These are phyloP conservation scores for Oxalis stricta DNA, from an alignment of 441 rosid species.

Conservation along the genomic window DNA sequence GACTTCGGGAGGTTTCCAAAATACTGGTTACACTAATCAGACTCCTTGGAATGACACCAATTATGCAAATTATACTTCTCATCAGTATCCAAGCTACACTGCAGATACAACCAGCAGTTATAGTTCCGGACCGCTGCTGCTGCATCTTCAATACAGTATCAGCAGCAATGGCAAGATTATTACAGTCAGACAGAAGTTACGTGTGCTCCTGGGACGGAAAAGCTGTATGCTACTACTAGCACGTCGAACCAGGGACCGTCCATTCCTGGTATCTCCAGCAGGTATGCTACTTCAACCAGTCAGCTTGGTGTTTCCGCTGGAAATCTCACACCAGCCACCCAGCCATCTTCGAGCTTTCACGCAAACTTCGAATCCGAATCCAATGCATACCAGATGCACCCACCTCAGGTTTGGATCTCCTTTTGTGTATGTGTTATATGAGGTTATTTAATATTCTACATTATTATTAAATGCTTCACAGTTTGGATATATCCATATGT, in stretches of 20 bases:
- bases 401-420: slow-evolving; percentile 51
- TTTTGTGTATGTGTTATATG: slow-evolving; percentile 3
- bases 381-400: slow-evolving; percentile 35
- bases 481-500: not conserved
- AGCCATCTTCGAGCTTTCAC: slow-evolving; percentile 34
- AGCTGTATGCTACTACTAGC: slow-evolving; percentile 39
- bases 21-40: slow-evolving; percentile 59
- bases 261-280: slow-evolving; percentile 43
- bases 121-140: slow-evolving; percentile 39
- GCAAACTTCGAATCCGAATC: slow-evolving; percentile 68
- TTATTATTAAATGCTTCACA: not conserved
- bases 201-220: slow-evolving; percentile 98
- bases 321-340: slow-evolving; percentile 43
- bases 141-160: slow-evolving; percentile 46
- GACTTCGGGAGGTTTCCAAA: slow-evolving; percentile 91
- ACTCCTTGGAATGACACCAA: slow-evolving; percentile 52
- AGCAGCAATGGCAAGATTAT: slow-evolving; percentile 85
- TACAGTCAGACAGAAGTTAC: slow-evolving; percentile 86
- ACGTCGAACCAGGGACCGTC: slow-evolving; percentile 40
- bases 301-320: no score
- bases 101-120: slow-evolving; percentile 41
- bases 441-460: not conserved
- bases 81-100: slow-evolving; percentile 53
- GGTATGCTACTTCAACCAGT: slow-evolving; percentile 40
- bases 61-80: slow-evolving; percentile 50